These are phyloP conservation scores for Oxytropis ochrocephala DNA, from an alignment of 306 rosid species.

Conservation along the genomic window DNA sequence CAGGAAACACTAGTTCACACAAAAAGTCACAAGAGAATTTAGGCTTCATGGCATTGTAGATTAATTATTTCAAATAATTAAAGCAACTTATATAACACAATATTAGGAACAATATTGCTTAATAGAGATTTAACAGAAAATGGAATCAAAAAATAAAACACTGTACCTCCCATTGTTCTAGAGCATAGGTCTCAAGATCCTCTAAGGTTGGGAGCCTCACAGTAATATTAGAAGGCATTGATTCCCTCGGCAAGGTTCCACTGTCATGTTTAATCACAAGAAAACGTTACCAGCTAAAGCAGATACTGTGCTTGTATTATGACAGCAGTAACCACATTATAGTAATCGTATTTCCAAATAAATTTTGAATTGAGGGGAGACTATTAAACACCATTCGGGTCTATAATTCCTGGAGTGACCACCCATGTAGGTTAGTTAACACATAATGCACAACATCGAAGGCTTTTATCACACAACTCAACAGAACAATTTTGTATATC, in stretches of 20 bases:
- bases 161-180: slow-evolving; percentile 82
- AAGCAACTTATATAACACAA: background rate
- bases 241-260: slow-evolving; percentile 91
- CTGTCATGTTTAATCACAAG: slow-evolving; percentile 43
- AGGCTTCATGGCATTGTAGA: background rate
- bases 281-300: slow-evolving; percentile 26
- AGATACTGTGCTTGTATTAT: slow-evolving; percentile 12
- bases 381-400: background rate
- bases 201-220: slow-evolving; percentile 81
- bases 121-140: background rate
- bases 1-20: slow-evolving; percentile 73
- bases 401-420: slow-evolving; percentile 22
- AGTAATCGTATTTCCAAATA: background rate
- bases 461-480: background rate
- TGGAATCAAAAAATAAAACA: slow-evolving; percentile 15
- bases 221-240: slow-evolving; percentile 79
- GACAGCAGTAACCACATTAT: background rate
- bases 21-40: slow-evolving; percentile 34
- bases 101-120: background rate
- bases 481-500: background rate
- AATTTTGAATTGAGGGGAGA: slow-evolving; percentile 18
- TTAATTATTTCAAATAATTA: slow-evolving; percentile 9
- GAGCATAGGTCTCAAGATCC: slow-evolving; percentile 81
- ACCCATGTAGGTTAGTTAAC: background rate
- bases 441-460: background rate